Conservation (phyloP, 2,329 filamentous ascomycete species). For the Paradendryphiella salina region DNA sequence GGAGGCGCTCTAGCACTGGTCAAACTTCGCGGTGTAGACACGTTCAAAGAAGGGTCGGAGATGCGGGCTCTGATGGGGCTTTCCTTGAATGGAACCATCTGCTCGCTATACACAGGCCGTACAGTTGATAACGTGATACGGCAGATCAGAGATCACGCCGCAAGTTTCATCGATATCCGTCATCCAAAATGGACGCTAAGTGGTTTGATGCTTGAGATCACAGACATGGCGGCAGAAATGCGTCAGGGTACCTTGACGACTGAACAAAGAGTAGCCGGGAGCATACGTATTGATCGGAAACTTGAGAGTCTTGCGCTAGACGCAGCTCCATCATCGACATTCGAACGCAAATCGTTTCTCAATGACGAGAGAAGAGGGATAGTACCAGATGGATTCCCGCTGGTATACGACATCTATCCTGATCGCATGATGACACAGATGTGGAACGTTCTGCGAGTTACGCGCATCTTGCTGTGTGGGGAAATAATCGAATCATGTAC, state of each 20-base stretch:
- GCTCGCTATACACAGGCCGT: slow-evolving; percentile 27
- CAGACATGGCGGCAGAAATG: slow-evolving; percentile 26
- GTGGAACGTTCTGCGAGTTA: slow-evolving; percentile 39
- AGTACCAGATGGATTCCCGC: slow-evolving; percentile 14
- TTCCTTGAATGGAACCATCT: slow-evolving; percentile 36
- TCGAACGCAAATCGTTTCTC: slow-evolving; percentile 11
- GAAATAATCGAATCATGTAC: slow-evolving; percentile 19
- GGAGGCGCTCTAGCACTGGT: slow-evolving; percentile 32
- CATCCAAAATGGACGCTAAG: slow-evolving; percentile 41
- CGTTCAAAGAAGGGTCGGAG: slow-evolving; percentile 17
- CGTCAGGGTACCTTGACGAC: slow-evolving; percentile 13
- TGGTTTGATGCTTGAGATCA: slow-evolving; percentile 33
- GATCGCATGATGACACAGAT: slow-evolving; percentile 36
- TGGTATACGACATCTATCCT: slow-evolving; percentile 36
- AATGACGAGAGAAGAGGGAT: neutral
- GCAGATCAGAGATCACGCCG: slow-evolving; percentile 28
- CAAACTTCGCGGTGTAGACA: slow-evolving; percentile 26
- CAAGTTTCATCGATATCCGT: slow-evolving; percentile 24
- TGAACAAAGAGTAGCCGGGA: slow-evolving; percentile 20
- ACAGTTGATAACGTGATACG: slow-evolving; percentile 25
- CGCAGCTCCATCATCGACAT: slow-evolving; percentile 23
- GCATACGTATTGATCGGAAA: slow-evolving; percentile 29
- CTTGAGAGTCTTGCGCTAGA: slow-evolving; percentile 27
- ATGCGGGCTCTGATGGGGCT: slow-evolving; percentile 26
- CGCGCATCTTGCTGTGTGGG: slow-evolving; percentile 41